Conservation (phyloP, 2,329 filamentous ascomycete genomes). For the Trichoderma simmonsii region DNA sequence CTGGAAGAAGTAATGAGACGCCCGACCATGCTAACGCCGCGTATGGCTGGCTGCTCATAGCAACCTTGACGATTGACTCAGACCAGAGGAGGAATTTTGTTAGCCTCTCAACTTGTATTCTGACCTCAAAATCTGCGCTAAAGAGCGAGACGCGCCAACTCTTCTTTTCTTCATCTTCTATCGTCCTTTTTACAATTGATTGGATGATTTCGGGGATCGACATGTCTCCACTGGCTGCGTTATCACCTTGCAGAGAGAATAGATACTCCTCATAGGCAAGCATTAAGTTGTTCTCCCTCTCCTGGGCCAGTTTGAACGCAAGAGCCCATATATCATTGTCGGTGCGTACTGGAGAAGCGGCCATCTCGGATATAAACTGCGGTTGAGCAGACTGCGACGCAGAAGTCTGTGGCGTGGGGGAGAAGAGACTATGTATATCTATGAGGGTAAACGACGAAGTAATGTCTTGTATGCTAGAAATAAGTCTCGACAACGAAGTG, state of each 20-base stretch:
- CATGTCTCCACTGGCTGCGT: background rate
- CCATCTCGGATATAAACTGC: background rate
- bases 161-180: constrained; percentile 19
- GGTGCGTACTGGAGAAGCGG: background rate
- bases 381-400: background rate
- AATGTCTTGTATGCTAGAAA: too few species aligned
- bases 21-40: constrained; percentile 29
- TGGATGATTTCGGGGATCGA: background rate
- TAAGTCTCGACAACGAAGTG: background rate
- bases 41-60: constrained; percentile 25
- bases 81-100: constrained; percentile 26
- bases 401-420: background rate
- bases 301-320: background rate
- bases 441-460: background rate
- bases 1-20: constrained; percentile 25
- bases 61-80: constrained; percentile 24
- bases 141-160: constrained; percentile 24
- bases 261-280: background rate
- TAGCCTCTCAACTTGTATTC: constrained; percentile 24
- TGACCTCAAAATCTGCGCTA: constrained; percentile 23
- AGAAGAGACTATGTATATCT: too few species aligned
- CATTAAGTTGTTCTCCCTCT: background rate
- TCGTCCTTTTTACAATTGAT: constrained; percentile 6
- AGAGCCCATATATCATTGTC: background rate
- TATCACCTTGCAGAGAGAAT: background rate